Percentiles rank a stretch among this genome's conserved stretches.
Evolutionary conservation across 768 basidiomycete species (phyloP).

Genomic region (Austroboletus eburneus): DNA sequence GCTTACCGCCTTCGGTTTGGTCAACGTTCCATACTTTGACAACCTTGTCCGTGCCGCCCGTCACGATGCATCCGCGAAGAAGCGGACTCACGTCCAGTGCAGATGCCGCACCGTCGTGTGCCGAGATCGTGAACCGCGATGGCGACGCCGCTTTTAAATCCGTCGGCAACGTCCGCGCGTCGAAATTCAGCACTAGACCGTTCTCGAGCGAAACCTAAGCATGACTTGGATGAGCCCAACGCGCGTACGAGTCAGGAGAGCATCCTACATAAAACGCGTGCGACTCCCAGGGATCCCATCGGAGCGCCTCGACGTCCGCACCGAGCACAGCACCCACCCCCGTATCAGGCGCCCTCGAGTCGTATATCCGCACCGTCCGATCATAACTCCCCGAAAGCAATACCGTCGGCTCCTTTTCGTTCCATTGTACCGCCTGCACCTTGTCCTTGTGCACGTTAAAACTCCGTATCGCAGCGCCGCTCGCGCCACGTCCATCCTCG

Average conservation of each 20-base stretch:
- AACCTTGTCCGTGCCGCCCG: slow-evolving; percentile 91
- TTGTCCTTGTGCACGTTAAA: slow-evolving; percentile 89
- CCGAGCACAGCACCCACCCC: slow-evolving; percentile 84
- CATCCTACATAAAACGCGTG: slow-evolving; percentile 77
- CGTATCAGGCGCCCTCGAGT: slow-evolving; percentile 76
- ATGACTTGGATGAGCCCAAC: not conserved
- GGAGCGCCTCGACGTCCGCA: slow-evolving; percentile 88
- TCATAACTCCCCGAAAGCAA: slow-evolving; percentile 93
- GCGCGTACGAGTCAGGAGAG: not conserved
- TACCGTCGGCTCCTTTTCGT: slow-evolving; percentile 80
- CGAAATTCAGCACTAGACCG: slow-evolving; percentile 89
- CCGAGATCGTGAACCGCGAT: slow-evolving; percentile 82
- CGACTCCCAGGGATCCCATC: slow-evolving; percentile 96
- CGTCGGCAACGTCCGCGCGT: slow-evolving; percentile 77
- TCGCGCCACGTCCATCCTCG: slow-evolving; percentile 40
- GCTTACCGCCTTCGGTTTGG: slow-evolving; percentile 55
- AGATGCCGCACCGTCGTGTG: slow-evolving; percentile 88
- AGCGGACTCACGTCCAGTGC: slow-evolving; percentile 89
- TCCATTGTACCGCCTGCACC: slow-evolving; percentile 97
- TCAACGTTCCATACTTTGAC: slow-evolving; percentile 97
- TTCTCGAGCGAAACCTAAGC: slow-evolving; percentile 89
- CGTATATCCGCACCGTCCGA: slow-evolving; percentile 91
- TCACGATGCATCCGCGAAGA: slow-evolving; percentile 85
- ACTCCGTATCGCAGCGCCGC: slow-evolving; percentile 66
- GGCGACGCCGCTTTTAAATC: slow-evolving; percentile 60